Conservation (phyloP, 1,284 basidiomycete genomes). For the Heliocybe sulcata region DNA sequence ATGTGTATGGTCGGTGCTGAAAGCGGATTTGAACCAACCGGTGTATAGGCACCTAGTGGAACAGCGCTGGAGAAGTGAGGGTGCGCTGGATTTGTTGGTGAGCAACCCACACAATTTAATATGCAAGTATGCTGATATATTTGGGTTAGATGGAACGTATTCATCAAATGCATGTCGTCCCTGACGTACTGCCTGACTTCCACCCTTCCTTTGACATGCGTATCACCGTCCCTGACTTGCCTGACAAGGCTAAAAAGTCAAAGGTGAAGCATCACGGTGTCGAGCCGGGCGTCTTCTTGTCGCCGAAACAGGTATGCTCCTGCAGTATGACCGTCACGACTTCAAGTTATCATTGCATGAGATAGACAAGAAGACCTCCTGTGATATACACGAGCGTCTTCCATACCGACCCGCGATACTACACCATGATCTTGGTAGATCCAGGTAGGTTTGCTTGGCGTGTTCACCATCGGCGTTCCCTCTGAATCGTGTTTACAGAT, state of each 20-base stretch:
- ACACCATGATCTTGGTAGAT: slow-evolving; percentile 87
- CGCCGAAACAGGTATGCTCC: slow-evolving; percentile 50
- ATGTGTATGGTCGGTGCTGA: slow-evolving; percentile 4
- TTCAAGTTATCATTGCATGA: not conserved
- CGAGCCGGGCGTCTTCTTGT: slow-evolving; percentile 65
- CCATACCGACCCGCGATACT: slow-evolving; percentile 75
- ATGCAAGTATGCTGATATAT: not conserved
- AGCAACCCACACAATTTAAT: too few relatives aligned
- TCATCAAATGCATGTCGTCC: slow-evolving; percentile 84
- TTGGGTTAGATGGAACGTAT: slow-evolving; percentile 78
- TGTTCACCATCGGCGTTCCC: too few relatives aligned
- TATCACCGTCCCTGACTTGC: slow-evolving; percentile 41
- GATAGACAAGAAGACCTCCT: slow-evolving; percentile 57
- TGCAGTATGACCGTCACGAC: not conserved
- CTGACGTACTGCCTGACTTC: slow-evolving; percentile 75
- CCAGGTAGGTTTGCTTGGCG: slow-evolving; percentile 62
- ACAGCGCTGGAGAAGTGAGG: slow-evolving; percentile 80
- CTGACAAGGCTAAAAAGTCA: slow-evolving; percentile 21
- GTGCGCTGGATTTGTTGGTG: slow-evolving; percentile 78
- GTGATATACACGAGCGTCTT: slow-evolving; percentile 67
- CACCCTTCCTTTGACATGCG: slow-evolving; percentile 72
- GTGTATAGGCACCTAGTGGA: slow-evolving; percentile 81
- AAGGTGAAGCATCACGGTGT: slow-evolving; percentile 41
- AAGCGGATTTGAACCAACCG: slow-evolving; percentile 58
- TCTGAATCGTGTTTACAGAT: too few relatives aligned